These are phyloP conservation scores for Saturnispora kantuleensis DNA, from an alignment of 805 yeast genomes.

Conservation along the genomic window DNA sequence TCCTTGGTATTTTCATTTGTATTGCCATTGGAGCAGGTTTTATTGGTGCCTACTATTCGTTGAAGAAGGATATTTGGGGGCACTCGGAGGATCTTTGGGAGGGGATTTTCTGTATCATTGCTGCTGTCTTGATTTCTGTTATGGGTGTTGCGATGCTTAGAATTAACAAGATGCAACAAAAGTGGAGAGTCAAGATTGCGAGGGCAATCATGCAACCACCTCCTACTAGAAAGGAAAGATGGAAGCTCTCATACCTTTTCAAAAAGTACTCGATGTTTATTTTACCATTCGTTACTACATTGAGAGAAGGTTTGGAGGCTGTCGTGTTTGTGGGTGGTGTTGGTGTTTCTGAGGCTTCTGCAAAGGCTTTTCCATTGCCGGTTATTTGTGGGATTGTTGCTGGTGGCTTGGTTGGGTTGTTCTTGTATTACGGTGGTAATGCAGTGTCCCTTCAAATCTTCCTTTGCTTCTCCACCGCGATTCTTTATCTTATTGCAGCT, in stretches of 20 bases:
- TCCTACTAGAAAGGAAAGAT: slow-evolving; percentile 37
- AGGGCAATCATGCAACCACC: slow-evolving; percentile 61
- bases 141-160: slow-evolving; percentile 98
- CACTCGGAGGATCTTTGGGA: slow-evolving; percentile 92
- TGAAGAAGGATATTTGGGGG: slow-evolving; percentile 78
- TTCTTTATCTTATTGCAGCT: slow-evolving; percentile 81
- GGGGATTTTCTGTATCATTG: slow-evolving; percentile 87
- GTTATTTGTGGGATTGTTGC: slow-evolving; percentile 78
- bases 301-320: slow-evolving; percentile 96
- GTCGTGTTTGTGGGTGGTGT: slow-evolving; percentile 96
- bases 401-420: slow-evolving; percentile 61
- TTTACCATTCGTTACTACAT: slow-evolving; percentile 80
- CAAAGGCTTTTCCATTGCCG: slow-evolving; percentile 79
- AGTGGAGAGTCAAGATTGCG: slow-evolving; percentile 95
- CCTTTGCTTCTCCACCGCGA: slow-evolving; percentile 77
- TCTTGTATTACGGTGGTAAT: slow-evolving; percentile 77
- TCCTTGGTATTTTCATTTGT: slow-evolving; percentile 68
- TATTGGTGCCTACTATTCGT: slow-evolving; percentile 84
- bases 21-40: slow-evolving; percentile 82
- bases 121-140: slow-evolving; percentile 75
- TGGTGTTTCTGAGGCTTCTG: slow-evolving; percentile 43
- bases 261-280: slow-evolving; percentile 82
- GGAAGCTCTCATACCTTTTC: slow-evolving; percentile 43
- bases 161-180: slow-evolving; percentile 90
- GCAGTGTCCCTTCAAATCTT: slow-evolving; percentile 76